Evolutionary conservation across 345 rosid species (phyloP).

Genomic region (Camelina sativa): DNA sequence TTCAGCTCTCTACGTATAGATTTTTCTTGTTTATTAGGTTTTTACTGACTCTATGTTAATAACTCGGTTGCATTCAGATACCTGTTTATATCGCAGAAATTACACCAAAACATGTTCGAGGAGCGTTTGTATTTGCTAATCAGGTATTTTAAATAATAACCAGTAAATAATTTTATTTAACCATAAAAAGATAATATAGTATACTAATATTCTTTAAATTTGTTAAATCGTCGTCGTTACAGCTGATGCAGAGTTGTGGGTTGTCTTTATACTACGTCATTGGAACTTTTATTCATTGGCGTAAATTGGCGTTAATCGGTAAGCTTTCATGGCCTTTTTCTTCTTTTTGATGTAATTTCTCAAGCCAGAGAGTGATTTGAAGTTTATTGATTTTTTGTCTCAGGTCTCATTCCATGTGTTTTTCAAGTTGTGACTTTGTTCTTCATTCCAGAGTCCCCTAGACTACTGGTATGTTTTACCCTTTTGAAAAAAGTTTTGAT

Average conservation of each 20-base stretch:
- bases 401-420: slow-evolving; percentile 46
- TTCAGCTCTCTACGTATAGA: neutral
- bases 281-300: slow-evolving; percentile 48
- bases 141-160: slow-evolving; percentile 37
- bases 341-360: neutral
- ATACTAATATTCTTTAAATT: slow-evolving; percentile 2
- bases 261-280: slow-evolving; percentile 41
- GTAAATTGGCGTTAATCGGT: slow-evolving; percentile 48
- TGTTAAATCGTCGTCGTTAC: slow-evolving; percentile 13
- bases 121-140: slow-evolving; percentile 48
- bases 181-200: neutral
- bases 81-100: slow-evolving; percentile 50
- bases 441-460: slow-evolving; percentile 68
- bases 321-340: neutral
- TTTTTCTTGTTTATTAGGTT: neutral
- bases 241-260: slow-evolving; percentile 48
- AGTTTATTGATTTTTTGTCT: neutral
- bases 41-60: neutral
- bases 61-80: slow-evolving; percentile 29
- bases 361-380: neutral
- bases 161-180: neutral
- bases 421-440: slow-evolving; percentile 52
- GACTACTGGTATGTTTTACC: slow-evolving; percentile 48
- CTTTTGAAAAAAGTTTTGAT: neutral
- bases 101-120: slow-evolving; percentile 48